These are phyloP conservation scores for Apiotrichum veenhuisii DNA, from an alignment of 1,284 basidiomycete genomes.

Conservation along the genomic window DNA sequence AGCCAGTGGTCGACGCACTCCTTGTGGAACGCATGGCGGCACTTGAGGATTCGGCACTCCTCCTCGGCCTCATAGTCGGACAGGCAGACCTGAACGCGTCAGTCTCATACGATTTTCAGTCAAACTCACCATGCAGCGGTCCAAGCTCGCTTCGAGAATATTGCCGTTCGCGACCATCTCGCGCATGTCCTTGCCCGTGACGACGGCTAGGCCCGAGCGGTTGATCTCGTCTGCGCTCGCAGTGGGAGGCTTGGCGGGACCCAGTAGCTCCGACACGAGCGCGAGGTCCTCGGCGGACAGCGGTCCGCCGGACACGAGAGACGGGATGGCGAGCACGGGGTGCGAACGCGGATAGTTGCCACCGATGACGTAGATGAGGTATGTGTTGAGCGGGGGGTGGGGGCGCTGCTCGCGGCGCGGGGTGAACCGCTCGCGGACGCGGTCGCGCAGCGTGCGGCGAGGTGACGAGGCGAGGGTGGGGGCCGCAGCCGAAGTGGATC, in stretches of 20 bases:
- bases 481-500: background rate
- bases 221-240: conserved; percentile 76
- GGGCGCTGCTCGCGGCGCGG: conserved; percentile 10
- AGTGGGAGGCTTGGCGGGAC: conserved; percentile 57
- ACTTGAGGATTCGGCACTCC: conserved; percentile 70
- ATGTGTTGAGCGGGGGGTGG: conserved; percentile 34
- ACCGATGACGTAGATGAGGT: conserved; percentile 56
- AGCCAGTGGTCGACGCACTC: conserved; percentile 81
- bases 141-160: conserved; percentile 69
- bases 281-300: conserved; percentile 60
- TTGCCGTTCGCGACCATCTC: conserved; percentile 59
- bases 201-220: conserved; percentile 68
- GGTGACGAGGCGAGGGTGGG: background rate
- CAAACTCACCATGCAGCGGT: conserved; percentile 60
- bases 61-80: conserved; percentile 73
- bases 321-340: conserved; percentile 71
- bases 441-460: conserved; percentile 28
- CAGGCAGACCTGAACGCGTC: conserved; percentile 67
- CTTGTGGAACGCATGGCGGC: conserved; percentile 80
- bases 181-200: conserved; percentile 58
- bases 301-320: conserved; percentile 58
- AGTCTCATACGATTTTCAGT: background rate
- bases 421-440: conserved; percentile 23
- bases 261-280: conserved; percentile 60
- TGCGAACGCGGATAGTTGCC: conserved; percentile 79